A percentile compares a stretch with the other conserved stretches of the same genome.
These are phyloP conservation scores for Salvia hispanica DNA, from an alignment of 257 asterid genomes.

Conservation along the genomic window DNA sequence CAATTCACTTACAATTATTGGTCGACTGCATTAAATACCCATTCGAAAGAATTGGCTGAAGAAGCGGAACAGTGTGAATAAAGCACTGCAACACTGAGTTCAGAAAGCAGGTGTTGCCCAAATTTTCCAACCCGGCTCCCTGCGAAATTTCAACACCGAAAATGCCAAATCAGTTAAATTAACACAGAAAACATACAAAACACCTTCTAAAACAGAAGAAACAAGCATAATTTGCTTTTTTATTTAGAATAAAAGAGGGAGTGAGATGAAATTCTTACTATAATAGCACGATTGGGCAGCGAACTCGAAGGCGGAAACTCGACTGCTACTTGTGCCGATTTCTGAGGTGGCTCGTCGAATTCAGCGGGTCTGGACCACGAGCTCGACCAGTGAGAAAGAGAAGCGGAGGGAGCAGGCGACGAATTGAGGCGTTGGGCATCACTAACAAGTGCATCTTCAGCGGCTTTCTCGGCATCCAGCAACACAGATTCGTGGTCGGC, in stretches of 20 bases:
- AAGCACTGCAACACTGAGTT: conserved; percentile 87
- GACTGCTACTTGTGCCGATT: conserved; percentile 11
- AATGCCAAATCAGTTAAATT: background rate
- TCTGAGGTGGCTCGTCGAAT: conserved; percentile 11
- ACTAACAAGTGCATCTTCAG: conserved; percentile 21
- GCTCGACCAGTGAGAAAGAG: conserved; percentile 28
- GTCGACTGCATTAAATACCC: conserved; percentile 36
- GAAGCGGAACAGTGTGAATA: conserved; percentile 76
- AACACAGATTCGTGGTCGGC: conserved; percentile 19
- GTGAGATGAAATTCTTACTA: conserved; percentile 24
- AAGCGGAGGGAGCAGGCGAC: conserved; percentile 24
- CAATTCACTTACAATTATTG: conserved; percentile 41
- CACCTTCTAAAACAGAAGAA: background rate
- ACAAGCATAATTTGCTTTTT: background rate
- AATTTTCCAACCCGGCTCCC: conserved; percentile 88
- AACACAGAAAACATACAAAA: background rate
- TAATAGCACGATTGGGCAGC: conserved; percentile 21
- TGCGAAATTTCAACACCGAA: conserved; percentile 31
- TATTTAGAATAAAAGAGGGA: no score
- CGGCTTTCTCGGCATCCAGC: conserved; percentile 31
- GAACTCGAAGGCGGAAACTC: conserved; percentile 11
- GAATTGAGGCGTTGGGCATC: conserved; percentile 21
- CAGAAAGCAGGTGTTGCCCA: conserved; percentile 91
- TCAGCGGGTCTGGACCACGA: background rate
- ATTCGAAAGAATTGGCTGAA: conserved; percentile 49